Evolutionary conservation across 257 asterid species (phyloP).

Genomic region (Haberlea rhodopensis): DNA sequence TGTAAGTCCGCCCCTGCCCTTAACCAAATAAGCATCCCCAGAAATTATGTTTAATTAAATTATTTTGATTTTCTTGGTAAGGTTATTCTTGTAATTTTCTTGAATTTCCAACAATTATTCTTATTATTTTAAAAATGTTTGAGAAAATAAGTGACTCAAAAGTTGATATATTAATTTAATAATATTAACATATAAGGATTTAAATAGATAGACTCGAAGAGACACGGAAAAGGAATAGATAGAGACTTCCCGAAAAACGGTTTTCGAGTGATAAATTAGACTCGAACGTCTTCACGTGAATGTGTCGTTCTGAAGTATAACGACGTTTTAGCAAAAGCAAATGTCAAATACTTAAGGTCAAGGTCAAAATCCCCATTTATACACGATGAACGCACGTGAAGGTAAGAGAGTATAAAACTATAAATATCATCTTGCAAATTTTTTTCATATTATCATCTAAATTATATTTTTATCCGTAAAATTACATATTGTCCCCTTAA

Average conservation of each 20-base stretch:
- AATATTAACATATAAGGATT: too few relatives aligned
- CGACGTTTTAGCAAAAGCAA: conserved; percentile 5
- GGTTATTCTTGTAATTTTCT: background rate
- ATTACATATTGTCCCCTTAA: too few relatives aligned
- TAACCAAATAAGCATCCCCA: background rate
- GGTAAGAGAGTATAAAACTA: too few relatives aligned
- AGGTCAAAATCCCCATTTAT: background rate
- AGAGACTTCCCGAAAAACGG: conserved; percentile 22
- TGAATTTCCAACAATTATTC: background rate
- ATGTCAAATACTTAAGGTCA: background rate
- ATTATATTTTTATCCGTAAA: too few relatives aligned
- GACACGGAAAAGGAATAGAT: conserved; percentile 37
- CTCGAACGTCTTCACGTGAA: background rate
- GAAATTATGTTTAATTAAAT: too few relatives aligned
- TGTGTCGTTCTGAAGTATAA: conserved; percentile 2
- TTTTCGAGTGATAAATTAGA: background rate
- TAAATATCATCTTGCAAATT: too few relatives aligned
- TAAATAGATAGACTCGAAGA: conserved; percentile 23
- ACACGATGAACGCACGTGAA: too few relatives aligned
- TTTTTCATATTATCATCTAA: too few relatives aligned
- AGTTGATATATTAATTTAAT: too few relatives aligned
- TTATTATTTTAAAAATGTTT: too few relatives aligned
- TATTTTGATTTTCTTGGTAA: background rate
- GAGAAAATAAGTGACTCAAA: too few relatives aligned
- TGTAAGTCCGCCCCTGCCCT: too few relatives aligned